Conservation (phyloP, 1,284 basidiomycete genomes). For the Trichosporon coremiiforme region DNA sequence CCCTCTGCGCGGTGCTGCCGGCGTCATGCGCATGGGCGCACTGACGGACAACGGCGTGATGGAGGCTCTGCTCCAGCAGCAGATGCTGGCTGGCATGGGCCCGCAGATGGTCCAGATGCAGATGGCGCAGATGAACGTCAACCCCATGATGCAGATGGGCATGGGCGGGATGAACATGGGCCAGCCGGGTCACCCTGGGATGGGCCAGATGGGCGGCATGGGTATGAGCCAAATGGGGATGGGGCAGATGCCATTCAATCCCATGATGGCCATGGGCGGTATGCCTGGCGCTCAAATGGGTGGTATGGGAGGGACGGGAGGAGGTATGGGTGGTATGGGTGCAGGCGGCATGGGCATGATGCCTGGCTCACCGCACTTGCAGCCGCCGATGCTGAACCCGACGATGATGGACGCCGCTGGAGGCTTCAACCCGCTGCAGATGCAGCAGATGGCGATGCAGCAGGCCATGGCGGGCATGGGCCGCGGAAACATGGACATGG, state of each 20-base stretch:
- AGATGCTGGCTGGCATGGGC: conserved; percentile 10
- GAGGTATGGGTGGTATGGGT: conserved; percentile 4
- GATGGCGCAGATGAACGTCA: conserved; percentile 21
- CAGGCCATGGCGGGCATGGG: conserved; percentile 17
- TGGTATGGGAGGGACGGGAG: not conserved
- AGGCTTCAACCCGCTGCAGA: not conserved
- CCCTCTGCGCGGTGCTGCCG: not conserved
- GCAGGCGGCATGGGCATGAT: not conserved
- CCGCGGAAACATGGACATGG: conserved; percentile 15
- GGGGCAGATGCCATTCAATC: conserved; percentile 26
- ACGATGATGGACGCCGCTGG: not conserved
- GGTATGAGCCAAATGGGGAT: conserved; percentile 24
- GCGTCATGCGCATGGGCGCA: conserved; percentile 31
- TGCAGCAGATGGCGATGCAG: conserved; percentile 13
- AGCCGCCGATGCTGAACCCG: conserved; percentile 14
- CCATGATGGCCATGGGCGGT: conserved; percentile 8
- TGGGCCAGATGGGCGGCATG: conserved; percentile 17
- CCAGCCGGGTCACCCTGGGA: conserved; percentile 33
- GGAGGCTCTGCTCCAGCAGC: conserved; percentile 3
- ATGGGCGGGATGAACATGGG: conserved; percentile 31
- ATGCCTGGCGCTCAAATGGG: conserved; percentile 5
- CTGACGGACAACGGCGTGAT: conserved; percentile 18
- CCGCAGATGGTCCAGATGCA: conserved; percentile 21
- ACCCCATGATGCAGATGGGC: conserved; percentile 34
- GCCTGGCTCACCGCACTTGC: conserved; percentile 18